A percentile compares a stretch with the other conserved stretches of the same genome.
These are phyloP conservation scores for Solanum rostratum DNA, from an alignment of 257 asterid genomes.

Conservation along the genomic window DNA sequence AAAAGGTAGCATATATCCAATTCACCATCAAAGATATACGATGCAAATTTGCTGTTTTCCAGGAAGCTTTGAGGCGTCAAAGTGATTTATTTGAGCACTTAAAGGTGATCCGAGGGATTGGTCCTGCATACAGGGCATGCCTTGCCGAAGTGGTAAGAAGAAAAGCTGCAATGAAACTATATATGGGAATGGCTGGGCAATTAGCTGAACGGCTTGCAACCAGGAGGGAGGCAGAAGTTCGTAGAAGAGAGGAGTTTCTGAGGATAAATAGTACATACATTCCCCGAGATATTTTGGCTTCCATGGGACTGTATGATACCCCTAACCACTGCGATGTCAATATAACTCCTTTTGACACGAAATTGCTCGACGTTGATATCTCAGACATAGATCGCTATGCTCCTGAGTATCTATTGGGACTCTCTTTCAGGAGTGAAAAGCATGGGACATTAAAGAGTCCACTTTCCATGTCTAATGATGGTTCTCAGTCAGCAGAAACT, in stretches of 20 bases:
- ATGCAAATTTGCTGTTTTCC: constrained; percentile 75
- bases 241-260: constrained; percentile 80
- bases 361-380: constrained; percentile 66
- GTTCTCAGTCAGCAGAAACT: constrained; percentile 41
- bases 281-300: constrained; percentile 74
- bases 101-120: constrained; percentile 81
- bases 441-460: constrained; percentile 46
- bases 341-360: constrained; percentile 67
- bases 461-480: constrained; percentile 42
- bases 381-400: constrained; percentile 84
- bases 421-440: constrained; percentile 36
- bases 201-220: constrained; percentile 90
- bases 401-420: constrained; percentile 71
- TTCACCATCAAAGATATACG: constrained; percentile 74
- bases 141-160: constrained; percentile 94
- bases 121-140: constrained; percentile 89
- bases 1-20: constrained; percentile 82
- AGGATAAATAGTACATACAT: constrained; percentile 56
- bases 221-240: constrained; percentile 76
- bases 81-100: constrained; percentile 81
- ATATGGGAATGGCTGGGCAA: constrained; percentile 97
- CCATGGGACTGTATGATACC: constrained; percentile 81
- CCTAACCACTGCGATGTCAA: constrained; percentile 89
- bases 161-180: constrained; percentile 85
- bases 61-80: constrained; percentile 90